Conservation (phyloP, 2,329 filamentous ascomycete genomes). For the Arthroderma uncinatum region DNA sequence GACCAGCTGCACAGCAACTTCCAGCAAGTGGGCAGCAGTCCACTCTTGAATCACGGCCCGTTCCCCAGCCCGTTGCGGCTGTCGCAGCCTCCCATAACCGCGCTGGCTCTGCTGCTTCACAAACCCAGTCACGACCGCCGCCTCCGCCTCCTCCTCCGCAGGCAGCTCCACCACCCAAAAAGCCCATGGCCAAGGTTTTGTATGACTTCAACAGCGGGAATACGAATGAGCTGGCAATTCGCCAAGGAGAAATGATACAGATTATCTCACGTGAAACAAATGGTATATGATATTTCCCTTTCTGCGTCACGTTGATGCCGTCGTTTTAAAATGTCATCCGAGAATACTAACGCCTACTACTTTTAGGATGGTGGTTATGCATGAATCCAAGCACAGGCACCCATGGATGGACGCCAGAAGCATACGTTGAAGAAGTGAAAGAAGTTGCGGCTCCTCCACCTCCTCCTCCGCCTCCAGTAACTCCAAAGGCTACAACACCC, state of each 20-base stretch:
- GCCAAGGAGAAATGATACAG: conserved; percentile 68
- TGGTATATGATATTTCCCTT: conserved; percentile 47
- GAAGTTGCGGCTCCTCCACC: conserved; percentile 50
- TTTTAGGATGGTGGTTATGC: conserved; percentile 85
- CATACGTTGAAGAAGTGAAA: conserved; percentile 71
- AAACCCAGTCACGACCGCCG: conserved; percentile 53
- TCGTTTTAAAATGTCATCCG: neutral
- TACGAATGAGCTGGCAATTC: conserved; percentile 73
- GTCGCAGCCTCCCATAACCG: conserved; percentile 38
- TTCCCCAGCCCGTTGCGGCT: conserved; percentile 32
- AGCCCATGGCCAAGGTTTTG: conserved; percentile 75
- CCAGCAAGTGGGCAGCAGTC: conserved; percentile 23
- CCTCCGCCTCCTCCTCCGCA: conserved; percentile 56
- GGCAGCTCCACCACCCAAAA: conserved; percentile 49
- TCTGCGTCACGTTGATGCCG: no score
- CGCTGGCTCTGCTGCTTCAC: conserved; percentile 44
- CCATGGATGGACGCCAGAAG: conserved; percentile 90
- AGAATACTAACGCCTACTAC: conserved; percentile 18
- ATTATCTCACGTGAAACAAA: conserved; percentile 93
- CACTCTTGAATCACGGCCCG: conserved; percentile 33
- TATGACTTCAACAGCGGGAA: conserved; percentile 85
- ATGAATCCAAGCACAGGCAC: conserved; percentile 55
- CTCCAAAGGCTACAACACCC: conserved; percentile 47
- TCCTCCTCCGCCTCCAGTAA: conserved; percentile 40
- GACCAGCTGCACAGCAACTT: conserved; percentile 19